Conservation (phyloP, 2,329 filamentous ascomycete genomes). For the Colletotrichum sidae region DNA sequence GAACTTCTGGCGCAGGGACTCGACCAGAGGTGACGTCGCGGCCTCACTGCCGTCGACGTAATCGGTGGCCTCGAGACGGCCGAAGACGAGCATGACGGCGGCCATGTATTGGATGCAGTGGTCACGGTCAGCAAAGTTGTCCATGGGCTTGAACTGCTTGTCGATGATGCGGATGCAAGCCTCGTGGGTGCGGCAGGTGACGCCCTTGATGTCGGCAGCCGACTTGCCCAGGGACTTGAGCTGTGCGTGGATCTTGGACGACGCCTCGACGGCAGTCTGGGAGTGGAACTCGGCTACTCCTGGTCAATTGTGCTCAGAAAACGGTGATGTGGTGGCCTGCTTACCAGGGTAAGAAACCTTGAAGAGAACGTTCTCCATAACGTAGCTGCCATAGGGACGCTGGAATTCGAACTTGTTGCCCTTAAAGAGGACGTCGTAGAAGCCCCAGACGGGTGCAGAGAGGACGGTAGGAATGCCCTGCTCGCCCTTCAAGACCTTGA, state of each 20-base stretch:
- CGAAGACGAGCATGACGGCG: conserved; percentile 93
- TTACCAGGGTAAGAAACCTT: conserved; percentile 97
- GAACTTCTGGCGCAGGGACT: conserved; percentile 93
- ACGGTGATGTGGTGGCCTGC: conserved; percentile 42
- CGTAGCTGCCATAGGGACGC: conserved; percentile 95
- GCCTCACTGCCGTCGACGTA: conserved; percentile 95
- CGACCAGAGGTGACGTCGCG: conserved; percentile 88
- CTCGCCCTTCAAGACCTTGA: conserved; percentile 94
- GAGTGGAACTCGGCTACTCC: conserved; percentile 92
- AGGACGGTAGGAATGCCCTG: conserved; percentile 91
- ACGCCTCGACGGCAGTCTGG: conserved; percentile 96
- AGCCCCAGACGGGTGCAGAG: conserved; percentile 93
- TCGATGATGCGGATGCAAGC: conserved; percentile 99
- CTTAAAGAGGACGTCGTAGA: conserved; percentile 98
- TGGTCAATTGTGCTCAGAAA: neutral
- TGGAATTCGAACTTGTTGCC: conserved; percentile 97
- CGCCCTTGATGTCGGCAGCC: conserved; percentile 90
- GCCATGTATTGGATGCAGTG: conserved; percentile 99
- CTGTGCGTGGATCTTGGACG: conserved; percentile 86
- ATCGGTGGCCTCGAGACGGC: conserved; percentile 91
- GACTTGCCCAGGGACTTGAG: conserved; percentile 89
- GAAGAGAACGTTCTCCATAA: conserved; percentile 99
- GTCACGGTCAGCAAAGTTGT: conserved; percentile 99
- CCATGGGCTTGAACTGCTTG: conserved; percentile 99
- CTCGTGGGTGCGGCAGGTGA: conserved; percentile 97